Percentiles rank a stretch among this genome's conserved stretches.
phyloP scores from a whole-genome alignment of 225 moss, liverwort and hornwort species.

The Physcomitrium patens region DNA sequence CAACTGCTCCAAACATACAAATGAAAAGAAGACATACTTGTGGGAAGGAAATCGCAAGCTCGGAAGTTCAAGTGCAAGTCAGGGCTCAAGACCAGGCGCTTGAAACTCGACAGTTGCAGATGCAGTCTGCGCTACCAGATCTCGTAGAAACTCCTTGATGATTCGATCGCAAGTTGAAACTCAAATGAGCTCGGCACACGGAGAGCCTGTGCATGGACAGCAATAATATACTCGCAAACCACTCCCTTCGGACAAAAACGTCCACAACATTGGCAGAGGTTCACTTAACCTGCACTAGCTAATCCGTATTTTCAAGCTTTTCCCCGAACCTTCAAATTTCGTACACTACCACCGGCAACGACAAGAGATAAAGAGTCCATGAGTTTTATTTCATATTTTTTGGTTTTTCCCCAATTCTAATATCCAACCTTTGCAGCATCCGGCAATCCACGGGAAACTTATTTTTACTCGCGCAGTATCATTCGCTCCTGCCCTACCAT shows the following conservation, averaged over 20 bases:
- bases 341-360: constrained; percentile 4
- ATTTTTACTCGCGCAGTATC: background rate
- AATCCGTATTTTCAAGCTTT: background rate
- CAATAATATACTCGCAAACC: background rate
- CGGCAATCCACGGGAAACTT: background rate
- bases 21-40: background rate
- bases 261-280: background rate
- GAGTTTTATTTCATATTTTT: background rate
- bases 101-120: background rate
- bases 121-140: background rate
- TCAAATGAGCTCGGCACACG: background rate
- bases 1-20: background rate
- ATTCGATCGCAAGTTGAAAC: background rate
- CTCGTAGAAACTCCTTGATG: background rate
- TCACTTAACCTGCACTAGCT: background rate
- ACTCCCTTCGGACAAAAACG: background rate
- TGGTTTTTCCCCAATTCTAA: no score
- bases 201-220: background rate
- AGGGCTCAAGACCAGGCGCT: background rate
- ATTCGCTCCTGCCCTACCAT: background rate
- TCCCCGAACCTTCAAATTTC: background rate
- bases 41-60: background rate
- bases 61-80: background rate
- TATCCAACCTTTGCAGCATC: background rate
- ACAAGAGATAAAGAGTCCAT: constrained; percentile 7